phyloP scores from a whole-genome alignment of 140 eudicot genomes.

The Flaveria floridana region DNA sequence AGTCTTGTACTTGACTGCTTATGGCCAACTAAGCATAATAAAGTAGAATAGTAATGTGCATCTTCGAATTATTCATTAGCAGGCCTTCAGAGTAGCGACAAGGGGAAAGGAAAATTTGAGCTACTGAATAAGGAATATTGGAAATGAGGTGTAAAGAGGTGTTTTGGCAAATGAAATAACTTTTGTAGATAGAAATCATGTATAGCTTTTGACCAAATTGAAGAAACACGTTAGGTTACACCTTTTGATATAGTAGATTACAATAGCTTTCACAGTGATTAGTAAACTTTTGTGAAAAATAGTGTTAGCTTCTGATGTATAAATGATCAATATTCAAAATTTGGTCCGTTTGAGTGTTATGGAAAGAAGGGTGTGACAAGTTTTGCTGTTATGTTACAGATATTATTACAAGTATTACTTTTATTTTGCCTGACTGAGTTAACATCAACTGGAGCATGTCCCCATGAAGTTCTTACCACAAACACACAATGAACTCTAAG shows the following conservation, averaged over 20 bases:
- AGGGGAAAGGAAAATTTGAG: background rate
- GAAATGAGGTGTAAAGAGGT: background rate
- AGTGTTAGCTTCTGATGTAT: background rate
- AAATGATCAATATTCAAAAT: background rate
- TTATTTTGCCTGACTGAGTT: background rate
- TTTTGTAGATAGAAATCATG: constrained; percentile 1
- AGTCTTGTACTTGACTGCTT: background rate
- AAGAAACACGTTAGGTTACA: constrained; percentile 1
- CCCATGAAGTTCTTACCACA: background rate
- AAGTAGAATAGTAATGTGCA: background rate
- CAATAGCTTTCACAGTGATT: background rate
- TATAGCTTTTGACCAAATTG: background rate
- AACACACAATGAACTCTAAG: constrained; percentile 4
- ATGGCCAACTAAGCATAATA: background rate
- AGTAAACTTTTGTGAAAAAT: background rate
- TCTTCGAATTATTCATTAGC: background rate
- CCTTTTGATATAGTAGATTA: background rate
- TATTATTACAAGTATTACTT: background rate
- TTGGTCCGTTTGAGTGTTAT: background rate
- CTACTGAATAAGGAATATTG: background rate
- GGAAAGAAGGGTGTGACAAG: constrained; percentile 4
- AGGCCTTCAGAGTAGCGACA: background rate
- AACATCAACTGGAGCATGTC: background rate
- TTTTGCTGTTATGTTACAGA: background rate
- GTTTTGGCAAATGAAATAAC: background rate